These are phyloP conservation scores for Xylaria acuta DNA, from an alignment of 495 filamentous ascomycete species.

Conservation along the genomic window DNA sequence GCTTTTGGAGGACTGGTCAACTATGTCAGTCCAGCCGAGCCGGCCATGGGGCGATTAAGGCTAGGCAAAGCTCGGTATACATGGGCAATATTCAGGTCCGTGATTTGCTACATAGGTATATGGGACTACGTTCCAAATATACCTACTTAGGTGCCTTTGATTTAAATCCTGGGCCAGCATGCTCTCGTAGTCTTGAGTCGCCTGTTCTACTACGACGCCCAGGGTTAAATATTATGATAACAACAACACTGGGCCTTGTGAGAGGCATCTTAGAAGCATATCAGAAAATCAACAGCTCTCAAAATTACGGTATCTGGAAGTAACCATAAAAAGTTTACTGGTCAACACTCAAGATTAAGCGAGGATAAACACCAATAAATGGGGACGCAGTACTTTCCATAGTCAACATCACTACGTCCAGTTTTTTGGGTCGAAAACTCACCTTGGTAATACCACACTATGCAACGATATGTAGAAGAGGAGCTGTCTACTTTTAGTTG, in stretches of 20 bases:
- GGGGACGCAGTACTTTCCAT: not conserved
- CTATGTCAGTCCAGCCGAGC: not conserved
- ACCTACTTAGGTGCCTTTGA: too few species aligned
- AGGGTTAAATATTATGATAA: not conserved
- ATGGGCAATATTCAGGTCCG: not conserved
- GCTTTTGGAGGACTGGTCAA: not conserved
- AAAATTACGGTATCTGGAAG: not conserved
- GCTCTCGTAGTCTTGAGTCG: not conserved
- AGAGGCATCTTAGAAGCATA: not conserved
- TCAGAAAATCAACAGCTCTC: not conserved
- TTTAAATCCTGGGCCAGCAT: not conserved
- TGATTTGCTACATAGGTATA: too few species aligned
- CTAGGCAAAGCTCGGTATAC: not conserved
- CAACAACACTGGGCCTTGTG: not conserved
- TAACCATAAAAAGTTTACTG: not conserved
- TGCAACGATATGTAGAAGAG: not conserved
- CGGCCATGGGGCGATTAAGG: too few species aligned
- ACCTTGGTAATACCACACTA: not conserved
- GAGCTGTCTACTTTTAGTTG: not conserved
- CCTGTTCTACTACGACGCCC: not conserved
- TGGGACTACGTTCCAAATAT: too few species aligned
- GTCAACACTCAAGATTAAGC: not conserved
- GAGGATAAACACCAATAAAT: too few species aligned
- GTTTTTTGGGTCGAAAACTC: not conserved
- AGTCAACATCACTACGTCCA: not conserved